Evolutionary conservation across 2,329 filamentous ascomycete genomes (phyloP).

Genomic region (Colletotrichum lupini): DNA sequence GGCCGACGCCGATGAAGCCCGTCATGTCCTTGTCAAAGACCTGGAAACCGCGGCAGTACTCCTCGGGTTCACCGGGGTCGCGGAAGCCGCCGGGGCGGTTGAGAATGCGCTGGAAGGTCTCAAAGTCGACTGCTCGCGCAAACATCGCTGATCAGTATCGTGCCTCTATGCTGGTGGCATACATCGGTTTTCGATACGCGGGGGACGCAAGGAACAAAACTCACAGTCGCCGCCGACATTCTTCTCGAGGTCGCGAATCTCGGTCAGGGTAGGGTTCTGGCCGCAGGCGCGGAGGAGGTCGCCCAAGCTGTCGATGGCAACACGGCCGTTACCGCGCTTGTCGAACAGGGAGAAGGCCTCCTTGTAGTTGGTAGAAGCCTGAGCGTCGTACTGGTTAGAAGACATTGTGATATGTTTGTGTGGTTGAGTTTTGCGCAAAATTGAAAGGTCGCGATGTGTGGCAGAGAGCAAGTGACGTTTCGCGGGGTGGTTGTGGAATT

Average conservation of each 20-base stretch:
- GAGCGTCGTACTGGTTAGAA: conserved; percentile 64
- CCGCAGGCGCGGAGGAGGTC: conserved; percentile 96
- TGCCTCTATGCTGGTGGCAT: neutral
- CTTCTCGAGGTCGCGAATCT: conserved; percentile 94
- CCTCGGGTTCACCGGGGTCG: conserved; percentile 95
- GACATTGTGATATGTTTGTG: conserved; percentile 48
- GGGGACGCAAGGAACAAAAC: conserved; percentile 50
- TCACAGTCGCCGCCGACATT: conserved; percentile 90
- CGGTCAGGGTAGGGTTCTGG: conserved; percentile 94
- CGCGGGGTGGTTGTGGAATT: neutral
- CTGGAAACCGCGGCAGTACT: conserved; percentile 98
- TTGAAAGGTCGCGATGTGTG: neutral
- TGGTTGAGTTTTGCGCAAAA: conserved; percentile 6
- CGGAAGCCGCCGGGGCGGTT: conserved; percentile 98
- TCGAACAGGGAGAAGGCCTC: conserved; percentile 99
- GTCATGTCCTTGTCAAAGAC: conserved; percentile 99
- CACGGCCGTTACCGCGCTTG: conserved; percentile 97
- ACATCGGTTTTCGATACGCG: neutral
- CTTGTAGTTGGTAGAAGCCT: conserved; percentile 98
- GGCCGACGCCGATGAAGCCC: conserved; percentile 96
- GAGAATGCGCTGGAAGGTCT: conserved; percentile 94
- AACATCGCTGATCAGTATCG: conserved; percentile 28
- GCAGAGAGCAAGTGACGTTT: neutral
- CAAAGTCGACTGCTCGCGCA: conserved; percentile 83
- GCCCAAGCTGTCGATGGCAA: conserved; percentile 85